phyloP scores from a whole-genome alignment of 768 basidiomycete species.

The Tulasnella sp. region DNA sequence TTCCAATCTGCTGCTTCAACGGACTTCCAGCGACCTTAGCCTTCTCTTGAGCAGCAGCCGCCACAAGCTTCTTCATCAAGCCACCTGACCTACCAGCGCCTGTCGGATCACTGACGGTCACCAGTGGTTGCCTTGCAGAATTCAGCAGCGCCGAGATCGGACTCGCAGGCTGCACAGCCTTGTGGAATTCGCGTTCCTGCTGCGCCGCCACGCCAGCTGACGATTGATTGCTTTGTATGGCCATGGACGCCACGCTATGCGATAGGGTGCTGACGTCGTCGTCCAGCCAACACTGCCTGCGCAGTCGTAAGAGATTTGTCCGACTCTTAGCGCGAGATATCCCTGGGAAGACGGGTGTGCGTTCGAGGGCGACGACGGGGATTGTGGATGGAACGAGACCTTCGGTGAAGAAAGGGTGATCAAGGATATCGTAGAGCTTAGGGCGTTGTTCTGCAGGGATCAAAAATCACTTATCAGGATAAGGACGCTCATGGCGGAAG shows the following conservation, averaged over 20 bases:
- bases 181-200: constrained; percentile 94
- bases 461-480: not conserved
- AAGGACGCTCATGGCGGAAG: not conserved
- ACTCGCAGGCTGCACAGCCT: constrained; percentile 88
- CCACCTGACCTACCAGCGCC: constrained; percentile 22
- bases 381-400: constrained; percentile 77
- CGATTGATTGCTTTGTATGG: constrained; percentile 19
- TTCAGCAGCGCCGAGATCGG: constrained; percentile 85
- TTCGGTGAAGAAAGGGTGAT: constrained; percentile 70
- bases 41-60: constrained; percentile 25
- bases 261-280: constrained; percentile 34
- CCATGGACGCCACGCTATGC: constrained; percentile 27
- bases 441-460: constrained; percentile 51
- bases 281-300: constrained; percentile 53
- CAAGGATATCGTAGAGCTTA: constrained; percentile 71
- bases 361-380: constrained; percentile 66
- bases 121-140: constrained; percentile 77
- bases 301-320: constrained; percentile 58
- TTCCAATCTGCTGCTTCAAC: not conserved
- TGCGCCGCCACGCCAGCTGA: constrained; percentile 29
- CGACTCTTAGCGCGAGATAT: constrained; percentile 51
- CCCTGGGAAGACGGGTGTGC: constrained; percentile 62
- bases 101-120: constrained; percentile 39
- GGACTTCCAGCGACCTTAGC: not conserved
- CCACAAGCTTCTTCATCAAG: constrained; percentile 47